phyloP scores from a whole-genome alignment of 805 yeast genomes.

The Ogataea wickerhamii region DNA sequence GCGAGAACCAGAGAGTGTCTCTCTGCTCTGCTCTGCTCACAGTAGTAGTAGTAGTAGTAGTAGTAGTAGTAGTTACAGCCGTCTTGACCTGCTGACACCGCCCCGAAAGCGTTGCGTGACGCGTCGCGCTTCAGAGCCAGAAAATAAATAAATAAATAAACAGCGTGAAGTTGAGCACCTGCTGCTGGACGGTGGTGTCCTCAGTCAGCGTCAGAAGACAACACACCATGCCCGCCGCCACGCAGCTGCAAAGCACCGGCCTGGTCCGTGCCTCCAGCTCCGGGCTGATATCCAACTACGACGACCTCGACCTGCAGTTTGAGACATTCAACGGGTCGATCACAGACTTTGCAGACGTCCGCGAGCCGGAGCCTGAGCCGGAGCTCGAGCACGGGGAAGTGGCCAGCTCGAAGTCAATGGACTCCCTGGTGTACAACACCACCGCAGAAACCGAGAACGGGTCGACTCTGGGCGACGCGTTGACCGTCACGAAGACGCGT shows the following conservation, averaged over 20 bases:
- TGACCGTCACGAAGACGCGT: conserved; percentile 20
- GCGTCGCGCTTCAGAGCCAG: not conserved
- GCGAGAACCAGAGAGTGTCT: too few relatives aligned
- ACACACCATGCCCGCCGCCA: too few relatives aligned
- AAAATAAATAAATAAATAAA: conserved; percentile 4
- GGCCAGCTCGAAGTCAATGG: conserved; percentile 14
- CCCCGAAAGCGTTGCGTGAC: not conserved
- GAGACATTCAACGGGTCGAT: conserved; percentile 33
- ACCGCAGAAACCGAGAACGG: conserved; percentile 21
- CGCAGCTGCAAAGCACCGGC: too few relatives aligned
- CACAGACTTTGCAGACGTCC: conserved; percentile 24
- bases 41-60: too few relatives aligned
- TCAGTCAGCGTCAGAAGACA: too few relatives aligned
- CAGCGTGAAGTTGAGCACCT: too few relatives aligned
- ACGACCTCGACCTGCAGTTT: conserved; percentile 30
- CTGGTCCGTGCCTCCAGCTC: conserved; percentile 23
- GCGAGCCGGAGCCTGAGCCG: conserved; percentile 3
- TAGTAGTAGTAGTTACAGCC: too few relatives aligned
- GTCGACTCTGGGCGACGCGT: conserved; percentile 5
- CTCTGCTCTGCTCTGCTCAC: too few relatives aligned
- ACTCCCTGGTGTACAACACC: conserved; percentile 19
- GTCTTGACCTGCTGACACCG: not conserved
- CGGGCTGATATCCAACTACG: conserved; percentile 20
- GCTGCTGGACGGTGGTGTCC: too few relatives aligned
- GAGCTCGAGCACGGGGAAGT: not conserved